These are phyloP conservation scores for Didymella sp. DNA, from an alignment of 2,329 filamentous ascomycete genomes.

Conservation along the genomic window DNA sequence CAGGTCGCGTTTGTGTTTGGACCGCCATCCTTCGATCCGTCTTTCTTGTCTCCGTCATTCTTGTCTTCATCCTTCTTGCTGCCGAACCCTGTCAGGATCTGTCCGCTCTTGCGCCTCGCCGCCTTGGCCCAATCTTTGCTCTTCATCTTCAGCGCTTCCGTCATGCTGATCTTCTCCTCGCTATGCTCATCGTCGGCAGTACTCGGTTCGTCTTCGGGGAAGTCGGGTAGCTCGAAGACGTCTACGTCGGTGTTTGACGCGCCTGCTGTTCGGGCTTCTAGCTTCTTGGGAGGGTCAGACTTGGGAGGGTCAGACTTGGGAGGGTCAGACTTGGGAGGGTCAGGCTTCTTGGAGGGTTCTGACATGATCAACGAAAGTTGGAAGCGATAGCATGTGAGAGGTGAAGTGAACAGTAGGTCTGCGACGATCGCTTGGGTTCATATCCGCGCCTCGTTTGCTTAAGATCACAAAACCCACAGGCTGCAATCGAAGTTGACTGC, in stretches of 20 bases:
- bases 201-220: background rate
- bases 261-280: constrained; percentile 1
- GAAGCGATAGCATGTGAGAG: background rate
- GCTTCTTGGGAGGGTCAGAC: background rate
- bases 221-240: background rate
- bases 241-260: background rate
- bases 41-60: background rate
- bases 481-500: background rate
- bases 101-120: background rate
- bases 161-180: constrained; percentile 1
- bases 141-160: background rate
- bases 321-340: background rate
- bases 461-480: background rate
- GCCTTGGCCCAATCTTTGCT: background rate
- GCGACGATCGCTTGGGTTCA: background rate
- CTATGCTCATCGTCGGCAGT: background rate
- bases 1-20: background rate
- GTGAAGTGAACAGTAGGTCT: background rate
- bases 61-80: background rate
- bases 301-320: background rate
- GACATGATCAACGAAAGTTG: constrained; percentile 1
- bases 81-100: background rate
- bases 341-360: background rate
- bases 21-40: background rate
- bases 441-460: background rate